Evolutionary conservation across 805 yeast genomes (phyloP).

Genomic region (Blastobotrys chiropterorum): DNA sequence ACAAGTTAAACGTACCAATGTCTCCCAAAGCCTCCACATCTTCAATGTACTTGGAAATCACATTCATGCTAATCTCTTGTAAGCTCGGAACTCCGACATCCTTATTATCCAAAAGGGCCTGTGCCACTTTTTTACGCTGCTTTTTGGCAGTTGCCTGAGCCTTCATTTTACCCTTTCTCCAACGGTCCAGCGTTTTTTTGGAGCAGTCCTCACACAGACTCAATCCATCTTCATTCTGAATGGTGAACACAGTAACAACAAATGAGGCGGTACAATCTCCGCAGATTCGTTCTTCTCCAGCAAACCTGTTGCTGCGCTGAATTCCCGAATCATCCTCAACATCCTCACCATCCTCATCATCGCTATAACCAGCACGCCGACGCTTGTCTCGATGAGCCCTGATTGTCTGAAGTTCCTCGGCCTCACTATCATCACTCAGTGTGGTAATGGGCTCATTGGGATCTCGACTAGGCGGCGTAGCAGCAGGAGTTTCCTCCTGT

Average conservation of each 20-base stretch:
- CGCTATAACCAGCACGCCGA: slow-evolving; percentile 31
- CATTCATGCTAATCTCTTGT: slow-evolving; percentile 74
- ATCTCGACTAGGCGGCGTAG: not conserved
- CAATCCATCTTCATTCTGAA: slow-evolving; percentile 37
- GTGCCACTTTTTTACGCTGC: slow-evolving; percentile 72
- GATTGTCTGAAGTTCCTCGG: slow-evolving; percentile 25
- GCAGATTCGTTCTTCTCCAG: slow-evolving; percentile 28
- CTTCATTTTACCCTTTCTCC: slow-evolving; percentile 39
- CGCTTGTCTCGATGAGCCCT: slow-evolving; percentile 37
- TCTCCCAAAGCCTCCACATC: slow-evolving; percentile 82
- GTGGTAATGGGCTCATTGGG: slow-evolving; percentile 9
- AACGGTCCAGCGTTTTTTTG: slow-evolving; percentile 35
- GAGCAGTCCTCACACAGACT: slow-evolving; percentile 63
- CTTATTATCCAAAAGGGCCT: slow-evolving; percentile 63
- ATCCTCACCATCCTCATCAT: slow-evolving; percentile 31
- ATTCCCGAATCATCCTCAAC: slow-evolving; percentile 30
- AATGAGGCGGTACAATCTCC: slow-evolving; percentile 56
- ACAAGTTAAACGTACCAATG: slow-evolving; percentile 67
- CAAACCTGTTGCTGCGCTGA: not conserved
- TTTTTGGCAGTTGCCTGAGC: slow-evolving; percentile 54
- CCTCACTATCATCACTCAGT: slow-evolving; percentile 20
- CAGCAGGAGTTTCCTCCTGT: slow-evolving; percentile 15
- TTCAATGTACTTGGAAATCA: slow-evolving; percentile 59
- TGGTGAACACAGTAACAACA: slow-evolving; percentile 60
- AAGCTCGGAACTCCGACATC: slow-evolving; percentile 43